phyloP scores from a whole-genome alignment of 2,329 filamentous ascomycete genomes.

The Penicillium decumbens region DNA sequence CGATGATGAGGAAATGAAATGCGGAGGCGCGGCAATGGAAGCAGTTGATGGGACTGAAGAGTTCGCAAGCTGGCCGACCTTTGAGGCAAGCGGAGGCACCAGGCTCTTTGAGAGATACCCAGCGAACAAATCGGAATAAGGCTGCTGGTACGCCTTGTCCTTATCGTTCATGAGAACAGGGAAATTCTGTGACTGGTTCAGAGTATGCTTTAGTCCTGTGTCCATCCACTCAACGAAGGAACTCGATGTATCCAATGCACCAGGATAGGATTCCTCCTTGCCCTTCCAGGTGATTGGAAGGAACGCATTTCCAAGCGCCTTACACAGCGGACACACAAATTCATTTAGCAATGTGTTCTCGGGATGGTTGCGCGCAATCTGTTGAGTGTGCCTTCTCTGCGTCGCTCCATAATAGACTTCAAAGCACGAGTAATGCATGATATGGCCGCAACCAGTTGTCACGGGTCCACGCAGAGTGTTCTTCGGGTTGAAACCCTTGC shows the following conservation, averaged over 20 bases:
- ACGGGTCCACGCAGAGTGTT: conserved; percentile 69
- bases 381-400: conserved; percentile 75
- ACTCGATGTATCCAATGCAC: conserved; percentile 58
- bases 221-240: conserved; percentile 67
- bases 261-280: conserved; percentile 76
- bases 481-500: conserved; percentile 76
- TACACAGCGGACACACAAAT: conserved; percentile 94
- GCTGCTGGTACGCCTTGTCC: conserved; percentile 30
- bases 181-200: conserved; percentile 49
- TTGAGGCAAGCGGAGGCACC: conserved; percentile 47
- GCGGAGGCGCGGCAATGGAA: conserved; percentile 9
- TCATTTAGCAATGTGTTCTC: conserved; percentile 75
- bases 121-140: conserved; percentile 48
- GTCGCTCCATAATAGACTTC: conserved; percentile 86
- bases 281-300: conserved; percentile 93
- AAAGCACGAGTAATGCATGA: conserved; percentile 97
- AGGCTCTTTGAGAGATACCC: conserved; percentile 51
- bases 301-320: conserved; percentile 92
- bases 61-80: conserved; percentile 33
- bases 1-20: conserved; percentile 25
- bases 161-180: conserved; percentile 37
- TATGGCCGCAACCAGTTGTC: conserved; percentile 88
- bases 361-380: conserved; percentile 91
- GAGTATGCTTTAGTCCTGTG: conserved; percentile 49
- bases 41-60: conserved; percentile 25